phyloP scores from a whole-genome alignment of 2,329 filamentous ascomycete species.

The Lasiodiplodia sp. region DNA sequence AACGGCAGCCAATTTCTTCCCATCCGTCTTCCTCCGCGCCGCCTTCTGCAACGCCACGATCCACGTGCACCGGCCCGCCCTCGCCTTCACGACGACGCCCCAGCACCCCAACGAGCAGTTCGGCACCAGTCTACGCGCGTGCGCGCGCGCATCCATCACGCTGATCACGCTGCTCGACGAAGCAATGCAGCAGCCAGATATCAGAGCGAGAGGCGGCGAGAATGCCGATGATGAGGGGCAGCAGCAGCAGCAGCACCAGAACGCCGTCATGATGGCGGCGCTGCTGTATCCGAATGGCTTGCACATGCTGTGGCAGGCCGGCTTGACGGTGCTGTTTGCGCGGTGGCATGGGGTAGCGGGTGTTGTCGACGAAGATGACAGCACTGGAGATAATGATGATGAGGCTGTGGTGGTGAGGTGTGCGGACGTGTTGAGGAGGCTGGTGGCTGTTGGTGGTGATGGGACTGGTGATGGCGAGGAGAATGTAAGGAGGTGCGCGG shows the following conservation, averaged over 20 bases:
- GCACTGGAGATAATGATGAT: neutral
- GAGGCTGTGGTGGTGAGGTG: neutral
- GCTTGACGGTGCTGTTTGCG: conserved; percentile 4
- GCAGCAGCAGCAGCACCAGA: neutral
- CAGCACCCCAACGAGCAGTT: neutral
- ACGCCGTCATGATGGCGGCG: neutral
- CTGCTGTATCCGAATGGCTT: conserved; percentile 5
- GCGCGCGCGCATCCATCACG: neutral
- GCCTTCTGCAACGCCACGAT: neutral
- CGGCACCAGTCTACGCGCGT: neutral
- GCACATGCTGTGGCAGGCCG: conserved; percentile 12
- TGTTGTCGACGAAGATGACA: neutral
- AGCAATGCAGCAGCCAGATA: neutral
- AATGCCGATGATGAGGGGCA: neutral
- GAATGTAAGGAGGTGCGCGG: neutral
- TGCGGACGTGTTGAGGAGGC: neutral
- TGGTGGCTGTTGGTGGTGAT: neutral
- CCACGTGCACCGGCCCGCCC: neutral
- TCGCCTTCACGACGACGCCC: neutral
- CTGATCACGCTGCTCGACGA: neutral
- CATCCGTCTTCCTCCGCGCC: neutral
- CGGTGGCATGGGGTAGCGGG: neutral
- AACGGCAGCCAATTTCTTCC: neutral
- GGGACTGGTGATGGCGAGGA: neutral
- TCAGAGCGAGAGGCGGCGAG: neutral